Percentiles rank a stretch among this genome's conserved stretches.
These are phyloP conservation scores for Xeromyces bisporus DNA, from an alignment of 495 filamentous ascomycete genomes.

Conservation along the genomic window DNA sequence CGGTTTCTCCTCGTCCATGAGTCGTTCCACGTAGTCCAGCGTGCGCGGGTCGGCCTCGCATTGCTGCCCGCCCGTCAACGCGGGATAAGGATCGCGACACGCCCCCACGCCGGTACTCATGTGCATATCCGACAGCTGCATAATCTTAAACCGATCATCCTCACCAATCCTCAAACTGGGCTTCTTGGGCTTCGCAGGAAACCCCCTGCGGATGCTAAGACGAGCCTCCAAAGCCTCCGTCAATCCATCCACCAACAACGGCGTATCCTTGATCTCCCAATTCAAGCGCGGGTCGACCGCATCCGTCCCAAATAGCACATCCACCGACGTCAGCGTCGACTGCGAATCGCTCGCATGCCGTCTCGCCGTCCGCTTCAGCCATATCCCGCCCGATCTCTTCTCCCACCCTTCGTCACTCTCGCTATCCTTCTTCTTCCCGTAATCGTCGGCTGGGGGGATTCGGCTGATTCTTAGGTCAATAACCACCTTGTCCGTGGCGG, in stretches of 20 bases:
- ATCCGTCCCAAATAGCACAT: constrained; percentile 86
- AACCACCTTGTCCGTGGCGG: constrained; percentile 57
- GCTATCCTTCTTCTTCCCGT: constrained; percentile 35
- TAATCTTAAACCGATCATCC: constrained; percentile 91
- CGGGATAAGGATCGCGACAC: constrained; percentile 73
- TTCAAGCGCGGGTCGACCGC: constrained; percentile 73
- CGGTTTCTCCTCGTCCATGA: constrained; percentile 81
- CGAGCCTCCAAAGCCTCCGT: constrained; percentile 48
- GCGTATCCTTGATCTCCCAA: constrained; percentile 60
- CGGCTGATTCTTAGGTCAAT: constrained; percentile 69
- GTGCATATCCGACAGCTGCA: constrained; percentile 86
- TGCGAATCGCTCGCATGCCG: constrained; percentile 63
- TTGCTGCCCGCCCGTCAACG: constrained; percentile 44
- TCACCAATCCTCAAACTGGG: constrained; percentile 61
- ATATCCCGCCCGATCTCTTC: constrained; percentile 57
- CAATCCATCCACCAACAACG: constrained; percentile 46
- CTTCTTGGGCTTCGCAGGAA: constrained; percentile 37
- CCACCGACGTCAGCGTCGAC: constrained; percentile 62
- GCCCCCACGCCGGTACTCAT: constrained; percentile 71
- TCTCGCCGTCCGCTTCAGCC: constrained; percentile 68
- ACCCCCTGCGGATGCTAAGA: constrained; percentile 60
- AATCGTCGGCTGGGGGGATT: constrained; percentile 45
- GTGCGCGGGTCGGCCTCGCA: constrained; percentile 89
- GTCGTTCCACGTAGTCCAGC: constrained; percentile 65
- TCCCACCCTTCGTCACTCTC: constrained; percentile 66